A percentile compares a stretch with the other conserved stretches of the same genome.
phyloP scores from a whole-genome alignment of 2,329 filamentous ascomycete species.

The Aureobasidium leucospermi region DNA sequence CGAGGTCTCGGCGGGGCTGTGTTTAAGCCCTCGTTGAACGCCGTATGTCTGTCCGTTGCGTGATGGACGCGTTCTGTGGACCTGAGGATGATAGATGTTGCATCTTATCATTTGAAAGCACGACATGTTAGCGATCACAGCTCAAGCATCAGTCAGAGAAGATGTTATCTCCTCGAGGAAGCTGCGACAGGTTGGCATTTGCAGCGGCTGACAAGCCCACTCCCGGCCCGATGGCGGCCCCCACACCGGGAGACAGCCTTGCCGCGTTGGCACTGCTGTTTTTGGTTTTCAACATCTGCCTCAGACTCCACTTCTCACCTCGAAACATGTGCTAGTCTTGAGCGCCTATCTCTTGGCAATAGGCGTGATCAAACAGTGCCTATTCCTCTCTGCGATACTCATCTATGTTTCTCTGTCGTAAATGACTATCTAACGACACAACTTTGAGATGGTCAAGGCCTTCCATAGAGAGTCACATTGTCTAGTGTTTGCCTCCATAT shows the following conservation, averaged over 20 bases:
- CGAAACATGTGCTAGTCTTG: neutral
- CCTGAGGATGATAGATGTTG: neutral
- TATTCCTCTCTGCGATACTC: too few species aligned
- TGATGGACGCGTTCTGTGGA: neutral
- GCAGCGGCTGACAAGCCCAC: neutral
- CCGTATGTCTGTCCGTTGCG: neutral
- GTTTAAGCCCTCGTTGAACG: neutral
- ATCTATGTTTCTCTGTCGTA: too few species aligned
- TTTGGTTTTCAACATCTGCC: neutral
- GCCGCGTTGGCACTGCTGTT: neutral
- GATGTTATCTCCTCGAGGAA: neutral
- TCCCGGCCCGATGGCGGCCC: neutral
- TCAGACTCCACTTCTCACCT: neutral
- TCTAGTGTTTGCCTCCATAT: too few species aligned
- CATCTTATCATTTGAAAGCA: neutral
- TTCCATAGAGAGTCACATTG: too few species aligned
- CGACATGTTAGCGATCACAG: neutral
- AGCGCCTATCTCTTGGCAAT: neutral
- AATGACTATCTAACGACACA: too few species aligned
- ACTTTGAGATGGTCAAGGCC: too few species aligned
- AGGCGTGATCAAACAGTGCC: neutral
- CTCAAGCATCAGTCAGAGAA: neutral
- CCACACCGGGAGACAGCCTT: neutral
- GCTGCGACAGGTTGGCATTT: neutral
- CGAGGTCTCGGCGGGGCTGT: constrained; percentile 11